phyloP scores from a whole-genome alignment of 2,329 filamentous ascomycete genomes.

The Septoria petroselini region DNA sequence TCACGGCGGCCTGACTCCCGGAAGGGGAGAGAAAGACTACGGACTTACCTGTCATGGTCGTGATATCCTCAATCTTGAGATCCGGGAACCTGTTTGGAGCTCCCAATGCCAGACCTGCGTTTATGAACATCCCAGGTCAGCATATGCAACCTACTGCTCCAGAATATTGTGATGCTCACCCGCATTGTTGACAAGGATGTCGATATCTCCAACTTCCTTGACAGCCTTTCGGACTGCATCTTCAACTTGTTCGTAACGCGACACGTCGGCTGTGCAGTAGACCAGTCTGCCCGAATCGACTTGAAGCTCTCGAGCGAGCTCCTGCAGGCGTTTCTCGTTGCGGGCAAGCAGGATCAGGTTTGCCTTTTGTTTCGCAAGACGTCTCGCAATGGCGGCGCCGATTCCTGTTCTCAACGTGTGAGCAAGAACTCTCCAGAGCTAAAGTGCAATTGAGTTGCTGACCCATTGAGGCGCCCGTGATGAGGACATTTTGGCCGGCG shows the following conservation, averaged over 20 bases:
- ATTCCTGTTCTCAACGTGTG: slow-evolving; percentile 37
- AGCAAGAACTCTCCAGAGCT: slow-evolving; percentile 1
- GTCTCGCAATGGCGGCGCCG: slow-evolving; percentile 44
- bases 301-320: slow-evolving; percentile 25
- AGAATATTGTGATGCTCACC: neutral
- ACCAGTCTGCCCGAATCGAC: slow-evolving; percentile 25
- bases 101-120: slow-evolving; percentile 46
- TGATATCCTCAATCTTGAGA: slow-evolving; percentile 43
- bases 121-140: no score
- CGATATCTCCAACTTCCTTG: slow-evolving; percentile 27
- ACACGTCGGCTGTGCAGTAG: slow-evolving; percentile 37
- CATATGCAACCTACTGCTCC: slow-evolving; percentile 36
- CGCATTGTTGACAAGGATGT: slow-evolving; percentile 15
- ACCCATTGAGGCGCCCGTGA: slow-evolving; percentile 26
- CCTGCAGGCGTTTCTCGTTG: slow-evolving; percentile 35
- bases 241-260: slow-evolving; percentile 36
- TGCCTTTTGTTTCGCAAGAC: slow-evolving; percentile 41
- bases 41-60: slow-evolving; percentile 41
- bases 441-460: neutral
- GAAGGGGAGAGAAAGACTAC: no score
- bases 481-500: slow-evolving; percentile 22
- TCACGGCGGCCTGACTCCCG: no score
- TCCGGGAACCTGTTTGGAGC: slow-evolving; percentile 46
- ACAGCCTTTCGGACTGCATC: slow-evolving; percentile 33
- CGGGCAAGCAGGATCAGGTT: slow-evolving; percentile 47